These are phyloP conservation scores for Rhizopus arrhizus DNA, from an alignment of 371 early-diverging fungal genomes.

Conservation along the genomic window DNA sequence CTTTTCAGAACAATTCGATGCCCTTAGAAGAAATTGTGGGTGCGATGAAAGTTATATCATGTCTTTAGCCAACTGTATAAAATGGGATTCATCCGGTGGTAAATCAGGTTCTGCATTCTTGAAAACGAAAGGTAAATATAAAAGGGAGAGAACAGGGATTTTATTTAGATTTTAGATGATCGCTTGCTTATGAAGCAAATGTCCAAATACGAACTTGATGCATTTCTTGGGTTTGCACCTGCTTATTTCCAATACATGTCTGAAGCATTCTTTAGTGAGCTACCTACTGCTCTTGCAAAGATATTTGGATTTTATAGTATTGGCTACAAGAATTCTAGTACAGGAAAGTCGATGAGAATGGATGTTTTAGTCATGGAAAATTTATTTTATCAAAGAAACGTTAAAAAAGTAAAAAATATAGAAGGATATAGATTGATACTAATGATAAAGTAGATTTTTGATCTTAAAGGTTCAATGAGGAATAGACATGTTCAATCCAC, in stretches of 20 bases:
- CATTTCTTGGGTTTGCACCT: constrained; percentile 91
- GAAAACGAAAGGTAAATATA: constrained; percentile 71
- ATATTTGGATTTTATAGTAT: constrained; percentile 95
- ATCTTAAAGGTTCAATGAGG: constrained; percentile 94
- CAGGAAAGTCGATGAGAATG: constrained; percentile 83
- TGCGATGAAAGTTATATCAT: constrained; percentile 83
- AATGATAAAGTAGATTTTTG: constrained; percentile 69
- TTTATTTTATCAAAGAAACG: constrained; percentile 84
- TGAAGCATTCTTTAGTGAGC: constrained; percentile 81
- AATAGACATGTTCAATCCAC: constrained; percentile 94
- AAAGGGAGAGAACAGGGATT: background rate
- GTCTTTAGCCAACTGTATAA: constrained; percentile 84
- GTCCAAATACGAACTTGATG: constrained; percentile 85
- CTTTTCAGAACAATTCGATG: constrained; percentile 94
- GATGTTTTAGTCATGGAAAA: constrained; percentile 97
- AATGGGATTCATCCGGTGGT: constrained; percentile 89
- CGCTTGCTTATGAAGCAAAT: constrained; percentile 94
- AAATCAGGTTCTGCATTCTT: constrained; percentile 92
- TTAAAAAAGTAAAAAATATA: constrained; percentile 56
- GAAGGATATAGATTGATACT: background rate
- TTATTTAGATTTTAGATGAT: constrained; percentile 65
- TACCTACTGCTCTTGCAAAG: constrained; percentile 89
- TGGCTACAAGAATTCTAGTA: constrained; percentile 79
- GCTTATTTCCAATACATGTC: constrained; percentile 93
- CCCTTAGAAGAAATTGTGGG: constrained; percentile 82